Base-by-base conservation (phyloP, 139 green algal species). In the Chlamydomonas sp. region DNA sequence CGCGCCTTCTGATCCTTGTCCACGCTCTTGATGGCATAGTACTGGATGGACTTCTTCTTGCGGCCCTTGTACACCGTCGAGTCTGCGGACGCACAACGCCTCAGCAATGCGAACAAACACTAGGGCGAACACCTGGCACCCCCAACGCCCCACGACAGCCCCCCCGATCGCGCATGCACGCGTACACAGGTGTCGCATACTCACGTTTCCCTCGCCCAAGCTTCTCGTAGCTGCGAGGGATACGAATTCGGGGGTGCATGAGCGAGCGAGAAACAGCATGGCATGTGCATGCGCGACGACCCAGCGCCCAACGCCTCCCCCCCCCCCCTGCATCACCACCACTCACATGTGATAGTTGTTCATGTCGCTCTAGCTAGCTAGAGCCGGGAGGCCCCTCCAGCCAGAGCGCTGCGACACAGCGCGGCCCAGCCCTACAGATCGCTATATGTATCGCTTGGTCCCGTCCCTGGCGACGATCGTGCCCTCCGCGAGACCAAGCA, bases 1-100 rank as follows among this genome's bases (percentile, higher is more conserved):
- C 88, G 66, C 8, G 73, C 38, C 75, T 91, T 96, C 70, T 94
- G 84, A 6, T 72, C 82, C 76, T 96, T 96, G 35, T 95, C 85
- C 39, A 95, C 89, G 35, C 81, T 91, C 73, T 98, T 97, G 75
- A 98, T 88, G 3, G 91, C 94, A 81, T 90, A 96, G 77, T 97
- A 98, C 28, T 90, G 74, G 16, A 98, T 94, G 10, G 86, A 94
- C 59, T 96, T 91, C 83, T 96, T 97, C 75, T 88, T 88, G 33
- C 91, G 73, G 2, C 84, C 91, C 70, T 98, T 98, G 82, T 97
- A 97, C 24, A 97, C 91, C 2, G 85, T 87, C 20, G 84, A 94
- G 70, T 96, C 65, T 61, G 62, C 37, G 4, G 13, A 64, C 8
- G 26, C 8, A 64, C 8, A 64, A 20, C 22, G 47, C 20, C 16